Evolutionary conservation across 441 rosid species (phyloP).

Genomic region (Adansonia grandidieri): DNA sequence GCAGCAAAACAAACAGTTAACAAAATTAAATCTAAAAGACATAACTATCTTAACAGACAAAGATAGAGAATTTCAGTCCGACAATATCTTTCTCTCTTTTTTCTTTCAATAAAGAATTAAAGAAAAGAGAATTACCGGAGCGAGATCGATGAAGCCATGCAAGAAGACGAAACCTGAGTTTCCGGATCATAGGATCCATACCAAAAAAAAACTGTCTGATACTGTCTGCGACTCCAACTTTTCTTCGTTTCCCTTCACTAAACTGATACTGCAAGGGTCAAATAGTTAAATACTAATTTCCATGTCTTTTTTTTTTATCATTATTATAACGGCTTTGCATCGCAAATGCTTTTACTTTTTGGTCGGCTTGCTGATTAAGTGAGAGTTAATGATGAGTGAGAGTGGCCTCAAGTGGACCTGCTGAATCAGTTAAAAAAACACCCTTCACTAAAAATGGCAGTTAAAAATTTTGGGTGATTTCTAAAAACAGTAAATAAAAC

Average conservation of each 20-base stretch:
- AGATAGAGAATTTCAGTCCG: background rate
- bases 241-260: background rate
- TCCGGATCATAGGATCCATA: conserved; percentile 62
- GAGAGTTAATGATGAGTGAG: background rate
- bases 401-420: background rate
- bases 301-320: background rate
- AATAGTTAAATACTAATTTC: conserved; percentile 4
- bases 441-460: background rate
- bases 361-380: background rate
- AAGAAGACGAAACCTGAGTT: conserved; percentile 56
- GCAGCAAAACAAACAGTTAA: background rate
- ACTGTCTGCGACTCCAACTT: background rate
- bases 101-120: conserved; percentile 12
- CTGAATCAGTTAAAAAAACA: background rate
- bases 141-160: conserved; percentile 78
- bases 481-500: conserved; percentile 2
- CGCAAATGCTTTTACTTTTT: background rate
- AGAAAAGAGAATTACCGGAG: conserved; percentile 45
- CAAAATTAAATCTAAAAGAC: background rate
- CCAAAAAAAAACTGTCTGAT: conserved; percentile 14
- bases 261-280: conserved; percentile 2
- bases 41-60: conserved; percentile 8
- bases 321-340: conserved; percentile 12
- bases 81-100: background rate
- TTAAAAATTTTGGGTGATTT: background rate